Conservation (phyloP, 768 basidiomycete species). For the Lentinula sp. region DNA sequence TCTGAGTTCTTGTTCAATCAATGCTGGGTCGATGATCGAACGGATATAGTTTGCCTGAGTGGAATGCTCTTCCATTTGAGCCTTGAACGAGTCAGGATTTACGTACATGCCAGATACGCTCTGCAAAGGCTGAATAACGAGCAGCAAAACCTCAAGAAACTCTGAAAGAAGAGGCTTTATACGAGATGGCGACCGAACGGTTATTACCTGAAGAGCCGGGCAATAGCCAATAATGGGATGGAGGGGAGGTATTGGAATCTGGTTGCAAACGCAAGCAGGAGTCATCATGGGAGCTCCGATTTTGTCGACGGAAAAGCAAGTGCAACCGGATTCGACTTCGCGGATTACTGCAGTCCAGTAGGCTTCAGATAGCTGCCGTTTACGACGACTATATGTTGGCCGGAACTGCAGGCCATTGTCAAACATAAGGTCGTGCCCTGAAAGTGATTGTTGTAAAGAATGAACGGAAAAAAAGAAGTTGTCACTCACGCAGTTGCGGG, state of each 20-base stretch:
- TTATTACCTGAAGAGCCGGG: conserved; percentile 38
- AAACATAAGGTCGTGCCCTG: conserved; percentile 87
- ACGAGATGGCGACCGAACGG: conserved; percentile 67
- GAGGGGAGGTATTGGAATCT: conserved; percentile 32
- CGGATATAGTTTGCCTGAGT: conserved; percentile 63
- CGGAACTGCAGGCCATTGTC: conserved; percentile 81
- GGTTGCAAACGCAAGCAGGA: conserved; percentile 50
- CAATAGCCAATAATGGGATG: conserved; percentile 39
- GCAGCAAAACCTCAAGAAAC: conserved; percentile 74
- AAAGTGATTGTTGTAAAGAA: conserved; percentile 10
- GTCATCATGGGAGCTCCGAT: conserved; percentile 45
- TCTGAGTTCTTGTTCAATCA: conserved; percentile 78
- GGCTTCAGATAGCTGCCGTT: conserved; percentile 63
- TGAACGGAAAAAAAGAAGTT: conserved; percentile 10
- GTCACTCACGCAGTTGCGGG: conserved; percentile 79
- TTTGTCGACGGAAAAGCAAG: conserved; percentile 71
- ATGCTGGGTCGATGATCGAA: conserved; percentile 72
- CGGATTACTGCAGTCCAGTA: conserved; percentile 82
- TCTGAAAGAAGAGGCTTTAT: conserved; percentile 65
- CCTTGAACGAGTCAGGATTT: conserved; percentile 50
- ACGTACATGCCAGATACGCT: conserved; percentile 54
- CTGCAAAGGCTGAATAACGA: conserved; percentile 80
- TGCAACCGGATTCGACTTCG: conserved; percentile 79
- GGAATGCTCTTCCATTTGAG: conserved; percentile 57
- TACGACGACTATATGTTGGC: conserved; percentile 68